Evolutionary conservation across 345 rosid species (phyloP).

Genomic region (Syzygium oleosum): DNA sequence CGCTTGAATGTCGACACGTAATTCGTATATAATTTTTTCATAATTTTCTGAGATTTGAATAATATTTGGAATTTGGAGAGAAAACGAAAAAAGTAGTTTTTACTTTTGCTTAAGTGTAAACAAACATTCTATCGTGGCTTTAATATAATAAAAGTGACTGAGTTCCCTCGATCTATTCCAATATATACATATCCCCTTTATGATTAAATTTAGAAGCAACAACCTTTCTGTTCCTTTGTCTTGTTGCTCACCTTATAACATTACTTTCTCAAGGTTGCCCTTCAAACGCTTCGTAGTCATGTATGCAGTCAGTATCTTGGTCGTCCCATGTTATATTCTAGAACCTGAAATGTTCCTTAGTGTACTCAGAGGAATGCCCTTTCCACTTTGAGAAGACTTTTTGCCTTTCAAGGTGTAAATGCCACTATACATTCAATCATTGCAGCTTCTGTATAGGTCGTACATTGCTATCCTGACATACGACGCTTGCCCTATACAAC

Average conservation of each 20-base stretch:
- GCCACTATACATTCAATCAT: neutral
- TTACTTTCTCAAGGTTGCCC: neutral
- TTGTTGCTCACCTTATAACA: neutral
- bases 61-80: neutral
- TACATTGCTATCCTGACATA: neutral
- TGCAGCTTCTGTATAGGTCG: neutral
- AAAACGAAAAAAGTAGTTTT: neutral
- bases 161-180: neutral
- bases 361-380: neutral
- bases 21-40: neutral
- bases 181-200: neutral
- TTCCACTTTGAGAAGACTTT: neutral
- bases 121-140: neutral
- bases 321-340: neutral
- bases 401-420: neutral
- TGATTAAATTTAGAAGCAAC: neutral
- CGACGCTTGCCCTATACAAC: neutral
- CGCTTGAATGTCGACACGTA: neutral
- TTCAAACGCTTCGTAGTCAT: neutral
- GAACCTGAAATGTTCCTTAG: neutral
- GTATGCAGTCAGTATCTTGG: neutral
- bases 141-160: neutral
- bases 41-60: neutral
- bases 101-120: neutral
- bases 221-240: neutral